These are phyloP conservation scores for Anisodus tanguticus DNA, from an alignment of 257 asterid genomes.

Conservation along the genomic window DNA sequence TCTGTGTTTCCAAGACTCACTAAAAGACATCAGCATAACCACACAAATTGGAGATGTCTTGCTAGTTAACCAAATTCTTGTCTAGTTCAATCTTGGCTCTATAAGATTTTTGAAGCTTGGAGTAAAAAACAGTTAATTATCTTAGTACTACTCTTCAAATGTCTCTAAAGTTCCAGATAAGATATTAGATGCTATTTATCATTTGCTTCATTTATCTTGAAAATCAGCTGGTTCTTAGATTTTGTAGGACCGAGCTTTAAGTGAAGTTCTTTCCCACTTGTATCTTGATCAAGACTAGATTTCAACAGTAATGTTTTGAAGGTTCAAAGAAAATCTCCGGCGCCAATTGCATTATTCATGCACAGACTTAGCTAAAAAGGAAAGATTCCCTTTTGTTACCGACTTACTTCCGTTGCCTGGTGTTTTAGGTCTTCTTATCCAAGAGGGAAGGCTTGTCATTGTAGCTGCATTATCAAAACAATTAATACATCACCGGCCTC, in stretches of 20 bases:
- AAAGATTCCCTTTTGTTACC: neutral
- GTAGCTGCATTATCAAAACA: neutral
- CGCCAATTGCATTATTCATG: neutral
- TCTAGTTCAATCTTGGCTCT: neutral
- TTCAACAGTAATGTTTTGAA: neutral
- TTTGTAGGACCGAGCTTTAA: neutral
- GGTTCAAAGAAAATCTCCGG: neutral
- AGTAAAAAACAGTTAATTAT: conserved; percentile 12
- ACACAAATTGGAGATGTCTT: conserved; percentile 2
- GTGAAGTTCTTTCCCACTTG: neutral
- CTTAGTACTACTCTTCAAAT: conserved; percentile 6
- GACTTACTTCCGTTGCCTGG: neutral
- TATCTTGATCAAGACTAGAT: neutral
- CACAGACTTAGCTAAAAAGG: neutral
- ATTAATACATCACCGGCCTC: neutral
- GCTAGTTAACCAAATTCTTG: neutral
- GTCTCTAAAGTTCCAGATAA: conserved; percentile 16
- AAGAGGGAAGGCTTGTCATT: neutral
- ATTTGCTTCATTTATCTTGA: neutral
- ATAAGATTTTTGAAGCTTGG: neutral
- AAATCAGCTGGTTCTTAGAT: neutral
- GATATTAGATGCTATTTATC: neutral
- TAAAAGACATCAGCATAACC: neutral
- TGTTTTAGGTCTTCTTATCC: conserved; percentile 31
- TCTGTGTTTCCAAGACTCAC: neutral